Base-by-base conservation (phyloP, 2,329 filamentous ascomycete species). In the Arthrobotrys sphaeroides region DNA sequence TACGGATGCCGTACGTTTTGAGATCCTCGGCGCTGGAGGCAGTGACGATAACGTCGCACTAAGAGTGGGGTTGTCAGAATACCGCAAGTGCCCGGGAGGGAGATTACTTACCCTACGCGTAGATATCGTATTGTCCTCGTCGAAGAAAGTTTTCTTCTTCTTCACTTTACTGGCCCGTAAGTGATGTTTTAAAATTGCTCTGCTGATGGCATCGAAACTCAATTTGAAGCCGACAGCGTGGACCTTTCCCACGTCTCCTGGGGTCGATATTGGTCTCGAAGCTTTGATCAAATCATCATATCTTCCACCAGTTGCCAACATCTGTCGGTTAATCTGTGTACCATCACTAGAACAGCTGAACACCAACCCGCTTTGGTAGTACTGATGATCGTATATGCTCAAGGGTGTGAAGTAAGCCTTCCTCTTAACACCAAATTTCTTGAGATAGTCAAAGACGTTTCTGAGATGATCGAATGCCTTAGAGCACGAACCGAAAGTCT, bases 181-280 rank as follows among this genome's bases (percentile, higher is more conserved):
- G 57, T 79, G 78, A 36, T 79, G 78, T 22, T 88, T 88, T 1
- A 87, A 84, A 81, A 92, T 88, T 0, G 85, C 85, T 42, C 88
- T 88, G 5, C 90, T 90, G 2, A 97, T 85, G 69, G 90, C 89
- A 79, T 97, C 94, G 89, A 94, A 96, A 22, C 91, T 91, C 42
- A 98, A 84, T 80, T 93, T 96, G 81, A 98, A 94, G 0, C 96
- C 95, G 9, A 98, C 95, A 3, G 93, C 94, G 81, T 96, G 92
- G 18, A 89, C 88, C 79, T 90, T 89, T 66, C 88, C 86, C 45
- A 87, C 85, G 68, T 87, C 87, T 22, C 85, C 86, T 42, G 88
- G 85, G 40, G 64, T 73, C 10, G 62, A 70, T 42, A 73, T 90
- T 3, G 91, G 91, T 6, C 90, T 88, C 80, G 96, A 91, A 75